Base-by-base conservation (phyloP, 805 yeast genomes). In the Yarrowia bubula region DNA sequence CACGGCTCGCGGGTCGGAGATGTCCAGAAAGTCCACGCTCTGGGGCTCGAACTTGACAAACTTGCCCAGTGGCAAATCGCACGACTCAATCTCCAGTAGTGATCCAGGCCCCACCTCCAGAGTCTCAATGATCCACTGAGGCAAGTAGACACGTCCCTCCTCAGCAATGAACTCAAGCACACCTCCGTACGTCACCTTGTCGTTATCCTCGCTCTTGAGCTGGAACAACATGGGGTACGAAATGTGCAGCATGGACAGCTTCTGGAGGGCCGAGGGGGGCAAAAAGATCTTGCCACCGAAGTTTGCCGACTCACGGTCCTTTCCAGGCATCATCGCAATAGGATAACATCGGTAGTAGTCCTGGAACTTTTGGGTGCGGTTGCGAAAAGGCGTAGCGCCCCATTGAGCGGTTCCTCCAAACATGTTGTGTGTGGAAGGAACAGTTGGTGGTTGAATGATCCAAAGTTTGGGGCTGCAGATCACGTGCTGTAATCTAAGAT, bases 1-100 rank as follows among this genome's bases (percentile, higher is more conserved):
- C 3, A 95, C 99, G 0, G 99, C 98, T 74, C 92, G 92, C 14
- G 98, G 99, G 73, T 95, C 98, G 1, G 92, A 83, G 8, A 95
- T 95, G 58, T 95, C 98, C 66, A 95, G 80, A 71, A 95, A 95
- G 70, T 92, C 97, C 1, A 87, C 92, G 8, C 95, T 86, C 74
- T 95, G 99, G 0, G 99, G 99, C 76, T 95, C 97, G 63, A 95
- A 83, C 75, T 91, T 92, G 33, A 93, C 97, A 77, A 90, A 95
- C 33, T 81, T 80, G 8, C 99, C 99, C 69, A 86, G 81, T 11
- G 95, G 93, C 55, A 95, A 80, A 74, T 91, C 96, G 31, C 91
- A 85, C 48, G 86, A 81, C 42, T 76, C 70, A 44, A 96, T 83
- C 68, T 87, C 87, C 15, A 95, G 78, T 66, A 95, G 78, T n/a